Evolutionary conservation across 148 eudicot species (phyloP).

Genomic region (Nepenthes mirabilis): DNA sequence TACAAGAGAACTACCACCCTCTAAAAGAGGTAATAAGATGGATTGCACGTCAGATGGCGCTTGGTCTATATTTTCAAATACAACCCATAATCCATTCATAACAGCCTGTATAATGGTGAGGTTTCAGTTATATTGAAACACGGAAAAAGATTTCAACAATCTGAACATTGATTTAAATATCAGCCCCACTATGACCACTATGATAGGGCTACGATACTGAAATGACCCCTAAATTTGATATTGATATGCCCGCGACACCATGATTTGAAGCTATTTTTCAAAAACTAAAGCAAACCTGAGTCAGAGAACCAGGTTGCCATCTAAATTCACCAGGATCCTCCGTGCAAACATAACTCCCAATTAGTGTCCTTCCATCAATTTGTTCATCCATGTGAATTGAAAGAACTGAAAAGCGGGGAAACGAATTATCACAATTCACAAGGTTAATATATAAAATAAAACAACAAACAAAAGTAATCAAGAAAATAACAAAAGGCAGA

Average conservation of each 20-base stretch:
- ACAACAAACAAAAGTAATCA: too few relatives aligned
- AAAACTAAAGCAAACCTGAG: conserved; percentile 44
- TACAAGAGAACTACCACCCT: conserved; percentile 58
- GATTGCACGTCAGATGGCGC: conserved; percentile 89
- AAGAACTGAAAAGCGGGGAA: conserved; percentile 30
- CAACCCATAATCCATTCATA: conserved; percentile 78
- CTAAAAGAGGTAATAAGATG: conserved; percentile 78
- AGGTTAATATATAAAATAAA: too few relatives aligned
- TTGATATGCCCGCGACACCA: too few relatives aligned
- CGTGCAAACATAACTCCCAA: conserved; percentile 88
- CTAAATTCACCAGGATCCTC: conserved; percentile 97
- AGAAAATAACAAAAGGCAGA: too few relatives aligned
- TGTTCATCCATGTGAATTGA: conserved; percentile 97
- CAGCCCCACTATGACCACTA: too few relatives aligned
- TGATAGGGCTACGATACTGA: too few relatives aligned
- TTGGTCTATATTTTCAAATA: conserved; percentile 90
- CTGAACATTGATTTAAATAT: too few relatives aligned
- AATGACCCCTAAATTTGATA: too few relatives aligned
- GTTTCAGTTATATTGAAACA: not conserved
- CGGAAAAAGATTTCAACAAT: not conserved
- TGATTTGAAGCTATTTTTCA: too few relatives aligned
- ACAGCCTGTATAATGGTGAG: conserved; percentile 51
- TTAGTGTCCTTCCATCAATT: conserved; percentile 83
- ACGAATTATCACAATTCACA: not conserved
- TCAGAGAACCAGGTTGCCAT: conserved; percentile 98